phyloP scores from a whole-genome alignment of 345 rosid genomes.

The Eucalyptus sideroxylon region DNA sequence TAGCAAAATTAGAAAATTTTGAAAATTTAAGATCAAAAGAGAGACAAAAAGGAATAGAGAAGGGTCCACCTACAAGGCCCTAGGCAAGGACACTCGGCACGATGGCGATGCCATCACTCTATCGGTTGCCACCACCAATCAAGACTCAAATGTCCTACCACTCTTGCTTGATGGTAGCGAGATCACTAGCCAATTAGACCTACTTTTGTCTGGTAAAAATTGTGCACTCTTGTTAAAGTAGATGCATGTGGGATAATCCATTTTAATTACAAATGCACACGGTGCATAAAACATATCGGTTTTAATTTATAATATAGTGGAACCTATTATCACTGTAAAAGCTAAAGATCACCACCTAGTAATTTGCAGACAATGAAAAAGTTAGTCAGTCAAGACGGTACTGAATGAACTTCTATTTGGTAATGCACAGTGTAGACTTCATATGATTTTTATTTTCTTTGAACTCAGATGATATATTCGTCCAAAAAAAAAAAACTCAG shows the following conservation, averaged over 20 bases:
- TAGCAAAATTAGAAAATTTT: neutral
- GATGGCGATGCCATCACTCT: accelerated
- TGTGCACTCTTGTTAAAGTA: neutral
- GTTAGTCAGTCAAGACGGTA: neutral
- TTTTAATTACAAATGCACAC: accelerated
- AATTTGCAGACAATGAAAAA: neutral
- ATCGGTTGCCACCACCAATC: accelerated
- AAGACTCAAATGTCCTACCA: neutral
- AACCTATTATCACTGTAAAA: neutral
- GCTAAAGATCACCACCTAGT: neutral
- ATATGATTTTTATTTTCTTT: neutral
- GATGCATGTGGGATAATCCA: accelerated
- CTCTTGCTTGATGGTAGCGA: neutral
- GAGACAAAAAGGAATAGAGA: accelerated
- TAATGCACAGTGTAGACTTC: neutral
- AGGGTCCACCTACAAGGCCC: accelerated
- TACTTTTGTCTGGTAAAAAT: accelerated
- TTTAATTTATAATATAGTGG: accelerated
- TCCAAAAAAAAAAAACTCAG: neutral
- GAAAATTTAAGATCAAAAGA: neutral
- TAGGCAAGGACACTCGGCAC: neutral
- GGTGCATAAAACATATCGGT: accelerated
- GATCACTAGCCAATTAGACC: accelerated
- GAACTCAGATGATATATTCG: neutral
- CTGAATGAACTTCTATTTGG: neutral